phyloP scores from a whole-genome alignment of 768 basidiomycete species.

The Mycena indigotica region DNA sequence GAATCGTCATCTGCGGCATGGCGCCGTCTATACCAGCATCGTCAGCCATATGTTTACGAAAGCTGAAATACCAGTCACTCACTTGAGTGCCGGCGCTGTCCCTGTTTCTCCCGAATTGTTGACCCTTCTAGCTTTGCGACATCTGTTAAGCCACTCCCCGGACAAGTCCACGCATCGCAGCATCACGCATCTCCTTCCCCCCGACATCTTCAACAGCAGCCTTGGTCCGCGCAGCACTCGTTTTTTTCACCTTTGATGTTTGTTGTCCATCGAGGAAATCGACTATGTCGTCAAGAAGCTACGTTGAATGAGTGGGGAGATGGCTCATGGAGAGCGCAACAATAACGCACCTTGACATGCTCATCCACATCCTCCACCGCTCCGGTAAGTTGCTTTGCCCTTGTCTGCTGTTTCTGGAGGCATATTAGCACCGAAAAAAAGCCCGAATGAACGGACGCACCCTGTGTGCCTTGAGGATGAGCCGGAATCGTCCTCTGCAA shows the following conservation, averaged over 20 bases:
- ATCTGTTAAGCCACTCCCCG: too few relatives aligned
- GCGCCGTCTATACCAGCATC: slow-evolving; percentile 6
- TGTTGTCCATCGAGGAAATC: slow-evolving; percentile 2
- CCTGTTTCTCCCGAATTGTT: too few relatives aligned
- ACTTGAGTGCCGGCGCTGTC: too few relatives aligned
- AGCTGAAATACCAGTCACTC: too few relatives aligned
- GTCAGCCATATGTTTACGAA: slow-evolving; percentile 5
- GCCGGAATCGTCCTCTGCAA: background rate
- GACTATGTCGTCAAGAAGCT: slow-evolving; percentile 7
- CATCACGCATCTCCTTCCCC: slow-evolving; percentile 9
- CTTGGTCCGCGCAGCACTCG: slow-evolving; percentile 3
- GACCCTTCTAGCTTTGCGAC: too few relatives aligned
- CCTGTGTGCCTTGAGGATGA: background rate
- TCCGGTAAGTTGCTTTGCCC: too few relatives aligned
- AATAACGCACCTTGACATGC: background rate
- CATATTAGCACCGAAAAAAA: background rate
- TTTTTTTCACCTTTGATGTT: background rate
- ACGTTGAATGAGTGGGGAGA: too few relatives aligned
- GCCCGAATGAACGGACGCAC: background rate
- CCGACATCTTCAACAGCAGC: slow-evolving; percentile 1
- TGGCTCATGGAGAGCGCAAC: background rate
- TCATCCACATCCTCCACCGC: too few relatives aligned
- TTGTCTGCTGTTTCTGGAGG: background rate
- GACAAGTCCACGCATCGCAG: slow-evolving; percentile 11
- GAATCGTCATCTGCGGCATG: background rate